phyloP scores from a whole-genome alignment of 2,329 filamentous ascomycete genomes.

The Macroventuria anomochaeta region DNA sequence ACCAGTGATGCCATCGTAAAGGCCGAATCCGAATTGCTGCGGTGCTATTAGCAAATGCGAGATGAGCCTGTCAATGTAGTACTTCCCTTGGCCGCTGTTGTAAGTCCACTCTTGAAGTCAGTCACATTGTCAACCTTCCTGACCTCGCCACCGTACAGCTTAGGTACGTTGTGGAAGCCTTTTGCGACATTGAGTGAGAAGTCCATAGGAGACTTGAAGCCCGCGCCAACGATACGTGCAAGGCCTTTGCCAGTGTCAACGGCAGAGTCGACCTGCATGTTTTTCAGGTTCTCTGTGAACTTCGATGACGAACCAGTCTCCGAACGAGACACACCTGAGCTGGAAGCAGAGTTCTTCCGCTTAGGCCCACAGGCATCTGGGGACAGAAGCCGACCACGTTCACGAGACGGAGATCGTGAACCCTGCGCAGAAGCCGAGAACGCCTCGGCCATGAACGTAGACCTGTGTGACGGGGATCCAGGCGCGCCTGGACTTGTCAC shows the following conservation, averaged over 20 bases:
- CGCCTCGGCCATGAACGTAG: constrained; percentile 43
- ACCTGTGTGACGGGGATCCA: constrained; percentile 33
- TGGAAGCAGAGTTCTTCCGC: constrained; percentile 26
- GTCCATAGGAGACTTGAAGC: constrained; percentile 82
- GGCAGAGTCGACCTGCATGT: constrained; percentile 59
- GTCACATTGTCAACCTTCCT: constrained; percentile 81
- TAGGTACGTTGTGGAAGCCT: constrained; percentile 87
- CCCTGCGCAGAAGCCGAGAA: constrained; percentile 38
- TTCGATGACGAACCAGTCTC: constrained; percentile 28
- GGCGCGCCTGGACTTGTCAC: constrained; percentile 22
- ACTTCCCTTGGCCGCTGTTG: constrained; percentile 72
- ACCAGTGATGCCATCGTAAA: constrained; percentile 83
- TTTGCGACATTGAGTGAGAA: constrained; percentile 81
- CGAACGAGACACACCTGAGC: constrained; percentile 21
- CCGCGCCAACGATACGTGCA: constrained; percentile 74
- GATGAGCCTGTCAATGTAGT: neutral
- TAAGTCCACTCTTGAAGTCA: constrained; percentile 75
- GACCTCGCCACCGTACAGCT: constrained; percentile 83
- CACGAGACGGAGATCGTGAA: constrained; percentile 38
- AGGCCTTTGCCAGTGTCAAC: constrained; percentile 72
- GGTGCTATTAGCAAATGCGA: constrained; percentile 14
- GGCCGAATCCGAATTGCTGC: constrained; percentile 74
- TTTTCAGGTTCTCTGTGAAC: constrained; percentile 26
- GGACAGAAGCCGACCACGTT: constrained; percentile 19
- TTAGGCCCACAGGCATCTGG: constrained; percentile 15